Evolutionary conservation across 805 yeast species (phyloP), one percentile per base, ranked within the genome.

Genomic region (Wickerhamomyces mucosus): DNA sequence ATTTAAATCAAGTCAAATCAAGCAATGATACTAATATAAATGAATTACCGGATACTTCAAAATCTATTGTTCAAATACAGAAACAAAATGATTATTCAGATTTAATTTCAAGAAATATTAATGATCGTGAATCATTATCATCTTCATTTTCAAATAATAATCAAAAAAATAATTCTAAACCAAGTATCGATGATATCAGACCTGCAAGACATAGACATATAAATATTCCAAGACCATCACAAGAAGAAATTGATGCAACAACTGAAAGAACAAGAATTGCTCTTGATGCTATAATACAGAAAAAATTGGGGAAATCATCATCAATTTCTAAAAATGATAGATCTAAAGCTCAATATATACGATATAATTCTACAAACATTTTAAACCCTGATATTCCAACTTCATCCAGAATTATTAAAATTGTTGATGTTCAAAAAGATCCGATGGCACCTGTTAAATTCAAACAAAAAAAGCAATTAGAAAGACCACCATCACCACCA

Each of bases 401-500:
- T 11, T 50, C 47, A 26, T 61, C 61, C 36, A 55, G 83, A 35
- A 58, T 67, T 4, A 67, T 86, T 18, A 75, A 75, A 44, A 73
- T 88, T 26, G 74, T 75, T 11, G 83, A 78, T 33, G 69, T 63
- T 27, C 68, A 75, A 38, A 66, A 69, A 28, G 97, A 89, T 57
- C 97, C 97, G 0, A 67, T 88, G 69, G 74, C 83, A 21, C 96
- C 96, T 0, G 76, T 88, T 0, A 73, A 75, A 35, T 76, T 78
- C 56, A 78, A 75, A 48, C 63, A 57, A 28, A 65, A 79, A 33
- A 73, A 85, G 22, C 78, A 79, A 39, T 75, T 81, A 19, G 80
- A 92, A 5, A 75, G 72, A 24, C 67, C 77, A 0, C 78, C 82
- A 1, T 69, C 79, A 0, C 72, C 84, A 1, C 94, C 95, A 0